Percentiles rank a stretch among this genome's conserved stretches.
Conservation (phyloP, 495 filamentous ascomycete genomes). For the Hypoxylon trugodes region DNA sequence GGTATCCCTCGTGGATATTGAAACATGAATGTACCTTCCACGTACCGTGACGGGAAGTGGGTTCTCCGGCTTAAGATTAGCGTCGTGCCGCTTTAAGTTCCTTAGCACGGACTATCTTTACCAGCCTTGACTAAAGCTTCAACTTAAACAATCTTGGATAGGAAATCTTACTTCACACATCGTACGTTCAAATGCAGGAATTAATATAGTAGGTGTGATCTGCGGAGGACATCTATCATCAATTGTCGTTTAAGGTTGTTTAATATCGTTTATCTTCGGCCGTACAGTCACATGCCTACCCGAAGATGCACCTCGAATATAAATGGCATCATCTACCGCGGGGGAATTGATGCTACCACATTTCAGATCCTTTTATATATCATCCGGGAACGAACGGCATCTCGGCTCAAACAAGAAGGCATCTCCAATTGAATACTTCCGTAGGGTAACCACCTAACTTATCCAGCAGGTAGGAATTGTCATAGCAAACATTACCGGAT, state of each 20-base stretch:
- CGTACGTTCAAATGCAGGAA: constrained; percentile 26
- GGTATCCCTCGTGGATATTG: constrained; percentile 18
- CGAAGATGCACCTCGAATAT: constrained; percentile 16
- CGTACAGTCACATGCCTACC: constrained; percentile 17
- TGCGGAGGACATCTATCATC: constrained; percentile 18
- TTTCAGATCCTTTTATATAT: neutral
- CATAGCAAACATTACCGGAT: neutral
- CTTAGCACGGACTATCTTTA: constrained; percentile 2
- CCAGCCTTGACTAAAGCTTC: constrained; percentile 13
- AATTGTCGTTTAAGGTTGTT: neutral
- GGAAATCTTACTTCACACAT: constrained; percentile 13
- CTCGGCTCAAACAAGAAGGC: constrained; percentile 29
- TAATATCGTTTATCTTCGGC: neutral
- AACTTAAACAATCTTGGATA: neutral
- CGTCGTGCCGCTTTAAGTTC: constrained; percentile 29
- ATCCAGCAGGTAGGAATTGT: constrained; percentile 20
- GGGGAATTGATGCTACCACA: constrained; percentile 1
- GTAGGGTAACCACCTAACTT: constrained; percentile 19
- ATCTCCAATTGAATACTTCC: constrained; percentile 1
- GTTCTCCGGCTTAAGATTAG: constrained; percentile 21
- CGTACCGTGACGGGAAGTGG: constrained; percentile 13
- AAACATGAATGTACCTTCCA: constrained; percentile 19
- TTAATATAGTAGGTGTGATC: constrained; percentile 29
- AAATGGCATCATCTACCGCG: constrained; percentile 14
- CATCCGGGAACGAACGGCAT: constrained; percentile 27